Base-by-base conservation (phyloP, 139 green algal genomes). In the Volvox reticuliferus region DNA sequence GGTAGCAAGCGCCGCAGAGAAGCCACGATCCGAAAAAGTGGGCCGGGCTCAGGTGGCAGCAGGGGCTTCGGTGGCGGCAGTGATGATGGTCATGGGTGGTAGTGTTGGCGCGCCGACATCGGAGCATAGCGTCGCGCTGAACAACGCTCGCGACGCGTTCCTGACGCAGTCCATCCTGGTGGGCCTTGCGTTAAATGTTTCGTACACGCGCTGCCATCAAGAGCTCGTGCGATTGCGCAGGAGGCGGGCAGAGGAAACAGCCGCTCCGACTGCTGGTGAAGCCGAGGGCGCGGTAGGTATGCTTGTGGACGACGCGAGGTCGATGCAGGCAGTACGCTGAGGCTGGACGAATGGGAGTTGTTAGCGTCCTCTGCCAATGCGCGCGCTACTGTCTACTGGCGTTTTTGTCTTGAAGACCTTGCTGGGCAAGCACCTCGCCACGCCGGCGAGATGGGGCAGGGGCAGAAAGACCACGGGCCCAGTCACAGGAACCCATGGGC, bases 171-270 rank as follows among this genome's bases (percentile, higher is more conserved):
- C 44, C 19, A 50, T 90, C 16, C 0, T 90, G 30, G 86, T 90
- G 86, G 86, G 86, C 1, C 71, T 90, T 14, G 86, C 73, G 20
- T 44, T 90, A 2, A 76, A 62, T 26, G 73, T 90, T 37, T 90
- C 86, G 73, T 90, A 84, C 73, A 84, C 73, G 20, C 19, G 21
- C 1, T 90, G 86, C 32, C 71, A 90, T 24, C 17, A 50, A 32
- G 86, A 90, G 44, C 55, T 90, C 17, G 14, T 33, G 67, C 67
- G 83, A 68, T 37, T 16, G 82, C 33, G 62, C 19, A 9, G 30
- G 13, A n/a, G 3, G 62, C n/a, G 55, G 80, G 36, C 36, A 44
- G 28, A 44, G 80, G 55, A 19, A 18, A 36, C 79, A 13, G 20
- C 24, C 18, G 33, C 30, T n/a, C n/a, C n/a, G n/a, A n/a, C n/a